Conservation (phyloP, 805 yeast species). For the Wickerhamomyces strasburgensis region DNA sequence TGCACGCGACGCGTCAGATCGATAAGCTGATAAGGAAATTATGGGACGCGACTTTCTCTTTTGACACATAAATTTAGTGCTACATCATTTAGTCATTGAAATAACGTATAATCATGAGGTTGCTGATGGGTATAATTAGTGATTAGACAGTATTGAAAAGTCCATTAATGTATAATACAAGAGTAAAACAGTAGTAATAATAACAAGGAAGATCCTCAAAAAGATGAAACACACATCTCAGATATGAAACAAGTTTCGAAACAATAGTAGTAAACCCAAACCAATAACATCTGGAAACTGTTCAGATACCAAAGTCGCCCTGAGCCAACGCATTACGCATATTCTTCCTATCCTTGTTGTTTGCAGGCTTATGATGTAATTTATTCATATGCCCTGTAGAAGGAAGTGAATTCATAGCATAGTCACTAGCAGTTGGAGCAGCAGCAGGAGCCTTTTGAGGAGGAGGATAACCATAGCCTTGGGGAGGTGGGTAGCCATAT, state of each 20-base stretch:
- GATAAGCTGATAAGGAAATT: neutral
- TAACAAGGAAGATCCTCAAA: no score
- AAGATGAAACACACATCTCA: no score
- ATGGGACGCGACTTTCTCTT: neutral
- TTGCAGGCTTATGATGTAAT: conserved; percentile 36
- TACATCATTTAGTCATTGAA: no score
- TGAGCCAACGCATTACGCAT: conserved; percentile 61
- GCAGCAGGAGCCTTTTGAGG: conserved; percentile 9
- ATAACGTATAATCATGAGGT: no score
- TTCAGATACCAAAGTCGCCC: conserved; percentile 62
- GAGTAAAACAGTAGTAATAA: no score
- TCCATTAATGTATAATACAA: no score
- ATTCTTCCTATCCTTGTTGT: conserved; percentile 44
- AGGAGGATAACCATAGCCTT: conserved; percentile 16
- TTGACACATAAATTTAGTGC: conserved; percentile 1
- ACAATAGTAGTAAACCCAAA: no score
- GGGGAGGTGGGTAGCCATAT: conserved; percentile 13
- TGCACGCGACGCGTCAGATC: conserved; percentile 4
- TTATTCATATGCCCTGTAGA: conserved; percentile 38
- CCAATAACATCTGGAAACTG: no score
- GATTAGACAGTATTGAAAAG: no score
- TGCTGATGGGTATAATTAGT: no score
- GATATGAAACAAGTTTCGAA: no score
- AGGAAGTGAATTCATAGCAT: conserved; percentile 45
- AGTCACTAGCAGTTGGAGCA: conserved; percentile 30